phyloP scores from a whole-genome alignment of 2,329 filamentous ascomycete genomes.

The Amesomyces nigricolor region DNA sequence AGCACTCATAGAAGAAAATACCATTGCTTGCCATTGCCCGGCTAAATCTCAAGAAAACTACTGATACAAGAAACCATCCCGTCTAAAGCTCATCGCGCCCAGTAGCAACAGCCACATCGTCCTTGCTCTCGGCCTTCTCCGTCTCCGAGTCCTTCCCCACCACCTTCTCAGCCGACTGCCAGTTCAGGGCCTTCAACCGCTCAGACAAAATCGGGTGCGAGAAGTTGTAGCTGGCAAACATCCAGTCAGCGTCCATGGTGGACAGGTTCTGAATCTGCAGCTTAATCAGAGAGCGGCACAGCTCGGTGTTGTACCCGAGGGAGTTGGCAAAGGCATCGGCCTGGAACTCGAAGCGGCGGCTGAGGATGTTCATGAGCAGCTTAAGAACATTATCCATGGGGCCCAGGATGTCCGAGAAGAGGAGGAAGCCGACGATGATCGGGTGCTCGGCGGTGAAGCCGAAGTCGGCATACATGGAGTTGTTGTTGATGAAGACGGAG shows the following conservation, averaged over 20 bases:
- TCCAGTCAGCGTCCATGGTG: constrained; percentile 97
- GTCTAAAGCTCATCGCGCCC: constrained; percentile 67
- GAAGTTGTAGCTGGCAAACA: constrained; percentile 98
- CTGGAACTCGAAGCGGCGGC: constrained; percentile 91
- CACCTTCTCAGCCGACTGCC: constrained; percentile 59
- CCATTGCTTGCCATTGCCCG: too few species aligned
- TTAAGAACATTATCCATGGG: constrained; percentile 95
- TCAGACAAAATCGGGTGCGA: constrained; percentile 95
- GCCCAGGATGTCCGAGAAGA: constrained; percentile 93
- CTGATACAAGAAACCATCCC: neutral
- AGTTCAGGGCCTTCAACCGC: constrained; percentile 83
- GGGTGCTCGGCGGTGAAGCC: constrained; percentile 79
- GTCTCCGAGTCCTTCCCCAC: constrained; percentile 31
- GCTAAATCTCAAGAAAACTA: neutral
- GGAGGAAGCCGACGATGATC: constrained; percentile 93
- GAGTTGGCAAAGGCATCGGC: constrained; percentile 84
- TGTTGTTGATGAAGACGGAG: constrained; percentile 95
- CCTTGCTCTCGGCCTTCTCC: constrained; percentile 28
- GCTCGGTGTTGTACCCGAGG: constrained; percentile 76
- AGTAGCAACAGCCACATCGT: constrained; percentile 57
- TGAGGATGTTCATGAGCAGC: constrained; percentile 92
- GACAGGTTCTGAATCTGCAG: constrained; percentile 97
- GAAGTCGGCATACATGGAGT: constrained; percentile 82
- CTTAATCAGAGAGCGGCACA: constrained; percentile 87
- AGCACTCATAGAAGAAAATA: too few species aligned